Conservation (phyloP, 805 yeast genomes). For the Candida wancherniae region DNA sequence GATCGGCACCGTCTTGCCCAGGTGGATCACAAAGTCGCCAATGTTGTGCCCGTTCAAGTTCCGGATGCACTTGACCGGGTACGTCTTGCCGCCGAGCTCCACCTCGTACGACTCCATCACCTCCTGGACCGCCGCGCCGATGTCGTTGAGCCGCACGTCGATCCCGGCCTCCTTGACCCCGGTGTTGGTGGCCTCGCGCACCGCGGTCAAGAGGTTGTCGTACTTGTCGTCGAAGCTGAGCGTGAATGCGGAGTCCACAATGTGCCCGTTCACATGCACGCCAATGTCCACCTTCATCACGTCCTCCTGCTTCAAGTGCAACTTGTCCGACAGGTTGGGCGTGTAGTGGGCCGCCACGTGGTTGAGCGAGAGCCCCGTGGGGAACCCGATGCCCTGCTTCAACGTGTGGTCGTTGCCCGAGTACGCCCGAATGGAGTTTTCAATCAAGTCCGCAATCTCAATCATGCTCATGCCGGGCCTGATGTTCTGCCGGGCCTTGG, state of each 20-base stretch:
- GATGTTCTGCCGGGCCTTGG: constrained; percentile 65
- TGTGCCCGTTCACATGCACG: constrained; percentile 91
- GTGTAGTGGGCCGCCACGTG: constrained; percentile 97
- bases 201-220: constrained; percentile 78
- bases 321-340: constrained; percentile 91
- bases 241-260: constrained; percentile 94
- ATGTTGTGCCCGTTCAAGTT: constrained; percentile 95
- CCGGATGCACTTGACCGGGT: constrained; percentile 83
- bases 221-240: constrained; percentile 80
- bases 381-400: constrained; percentile 90
- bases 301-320: constrained; percentile 76
- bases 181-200: constrained; percentile 87
- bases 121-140: constrained; percentile 94
- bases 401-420: constrained; percentile 61
- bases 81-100: constrained; percentile 79
- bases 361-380: constrained; percentile 93
- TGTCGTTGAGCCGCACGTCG: constrained; percentile 90
- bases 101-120: constrained; percentile 96
- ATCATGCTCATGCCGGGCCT: constrained; percentile 91
- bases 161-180: constrained; percentile 93
- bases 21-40: constrained; percentile 78
- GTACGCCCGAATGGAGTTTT: constrained; percentile 72
- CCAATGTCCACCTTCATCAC: constrained; percentile 97
- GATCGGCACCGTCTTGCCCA: constrained; percentile 95
- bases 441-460: constrained; percentile 86